A percentile compares a stretch with the other conserved stretches of the same genome.
These are phyloP conservation scores for Blastobotrys americana DNA, from an alignment of 805 yeast species.

Conservation along the genomic window DNA sequence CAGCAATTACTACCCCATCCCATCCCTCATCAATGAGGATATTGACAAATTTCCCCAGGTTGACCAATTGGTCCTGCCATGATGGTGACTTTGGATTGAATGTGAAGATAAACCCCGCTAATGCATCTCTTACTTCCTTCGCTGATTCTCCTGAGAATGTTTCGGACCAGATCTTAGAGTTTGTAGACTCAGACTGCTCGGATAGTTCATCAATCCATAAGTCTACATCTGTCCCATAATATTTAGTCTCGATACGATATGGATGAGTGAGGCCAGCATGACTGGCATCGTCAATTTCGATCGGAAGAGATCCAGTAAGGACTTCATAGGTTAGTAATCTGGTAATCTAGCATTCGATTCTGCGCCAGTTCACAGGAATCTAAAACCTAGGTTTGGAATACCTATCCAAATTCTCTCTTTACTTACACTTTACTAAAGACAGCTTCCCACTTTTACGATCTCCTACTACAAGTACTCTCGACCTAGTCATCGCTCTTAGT, in stretches of 20 bases:
- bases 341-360: too few species aligned
- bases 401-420: conserved; percentile 11
- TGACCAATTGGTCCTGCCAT: conserved; percentile 11
- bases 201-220: conserved; percentile 32
- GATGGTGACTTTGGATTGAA: conserved; percentile 17
- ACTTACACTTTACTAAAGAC: conserved; percentile 25
- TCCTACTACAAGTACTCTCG: conserved; percentile 30
- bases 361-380: too few species aligned
- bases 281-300: conserved; percentile 6
- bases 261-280: conserved; percentile 28
- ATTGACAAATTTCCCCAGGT: conserved; percentile 16
- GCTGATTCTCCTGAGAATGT: conserved; percentile 31
- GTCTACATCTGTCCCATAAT: conserved; percentile 30
- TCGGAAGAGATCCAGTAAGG: conserved; percentile 26
- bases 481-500: conserved; percentile 15
- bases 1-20: conserved; percentile 25
- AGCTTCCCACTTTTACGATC: conserved; percentile 30
- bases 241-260: conserved; percentile 25
- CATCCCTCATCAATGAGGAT: conserved; percentile 21
- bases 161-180: conserved; percentile 26
- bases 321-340: conserved; percentile 8
- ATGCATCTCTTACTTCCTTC: conserved; percentile 31
- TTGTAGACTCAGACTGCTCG: conserved; percentile 22
- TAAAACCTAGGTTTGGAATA: too few species aligned
- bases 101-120: conserved; percentile 32